Percentiles rank a stretch among this genome's conserved stretches.
Evolutionary conservation across 2,329 filamentous ascomycete genomes (phyloP).

Genomic region (Clonostachys rhizophaga): DNA sequence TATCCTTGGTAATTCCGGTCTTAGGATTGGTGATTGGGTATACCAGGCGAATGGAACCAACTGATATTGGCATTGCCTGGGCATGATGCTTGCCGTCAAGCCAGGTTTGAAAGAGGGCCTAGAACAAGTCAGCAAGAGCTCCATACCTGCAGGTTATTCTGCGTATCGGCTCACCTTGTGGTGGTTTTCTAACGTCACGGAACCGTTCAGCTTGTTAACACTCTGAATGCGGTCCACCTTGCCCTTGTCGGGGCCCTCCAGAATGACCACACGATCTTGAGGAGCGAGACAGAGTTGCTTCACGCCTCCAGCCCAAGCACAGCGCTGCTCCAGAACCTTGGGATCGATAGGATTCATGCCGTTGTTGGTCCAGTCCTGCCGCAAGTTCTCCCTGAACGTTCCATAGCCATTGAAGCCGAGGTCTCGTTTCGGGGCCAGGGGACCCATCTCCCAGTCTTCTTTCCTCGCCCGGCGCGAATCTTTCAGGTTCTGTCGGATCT

Average conservation of each 20-base stretch:
- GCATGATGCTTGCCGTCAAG: neutral
- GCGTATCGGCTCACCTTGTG: conserved; percentile 51
- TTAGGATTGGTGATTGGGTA: conserved; percentile 64
- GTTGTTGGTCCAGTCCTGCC: conserved; percentile 26
- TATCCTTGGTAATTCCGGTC: conserved; percentile 64
- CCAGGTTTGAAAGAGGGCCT: neutral
- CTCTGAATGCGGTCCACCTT: conserved; percentile 70
- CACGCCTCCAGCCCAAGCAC: conserved; percentile 49
- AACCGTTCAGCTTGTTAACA: conserved; percentile 49
- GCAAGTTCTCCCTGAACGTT: conserved; percentile 33
- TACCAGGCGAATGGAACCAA: conserved; percentile 76
- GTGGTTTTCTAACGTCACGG: conserved; percentile 55
- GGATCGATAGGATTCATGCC: conserved; percentile 18
- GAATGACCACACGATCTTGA: conserved; percentile 78
- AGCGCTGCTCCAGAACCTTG: conserved; percentile 33
- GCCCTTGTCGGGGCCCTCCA: conserved; percentile 74
- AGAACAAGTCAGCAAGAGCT: too few species aligned
- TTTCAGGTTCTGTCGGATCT: conserved; percentile 26
- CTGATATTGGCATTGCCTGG: conserved; percentile 46
- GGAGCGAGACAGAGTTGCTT: conserved; percentile 56
- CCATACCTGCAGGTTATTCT: neutral
- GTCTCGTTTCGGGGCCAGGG: conserved; percentile 73
- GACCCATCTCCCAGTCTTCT: conserved; percentile 76
- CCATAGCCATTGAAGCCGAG: conserved; percentile 60
- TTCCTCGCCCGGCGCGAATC: conserved; percentile 47